phyloP scores from a whole-genome alignment of 2,329 filamentous ascomycete species.

The Ceratocystis diversiconidia region DNA sequence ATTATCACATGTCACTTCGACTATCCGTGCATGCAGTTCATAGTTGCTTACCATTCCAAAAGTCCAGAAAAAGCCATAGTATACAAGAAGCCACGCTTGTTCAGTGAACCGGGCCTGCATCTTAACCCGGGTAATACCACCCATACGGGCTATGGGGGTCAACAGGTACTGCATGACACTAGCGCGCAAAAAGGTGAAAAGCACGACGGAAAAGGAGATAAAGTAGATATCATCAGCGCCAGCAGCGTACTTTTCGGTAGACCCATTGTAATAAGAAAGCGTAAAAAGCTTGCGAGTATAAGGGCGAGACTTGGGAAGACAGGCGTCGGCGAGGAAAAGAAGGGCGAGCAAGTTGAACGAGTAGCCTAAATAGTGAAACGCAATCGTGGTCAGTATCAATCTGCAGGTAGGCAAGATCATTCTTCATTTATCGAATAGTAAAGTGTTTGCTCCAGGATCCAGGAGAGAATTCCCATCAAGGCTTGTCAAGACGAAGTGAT shows the following conservation, averaged over 20 bases:
- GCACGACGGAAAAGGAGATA: slow-evolving; percentile 62
- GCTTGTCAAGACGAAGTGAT: no score
- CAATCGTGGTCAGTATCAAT: slow-evolving; percentile 20
- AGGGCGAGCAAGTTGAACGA: slow-evolving; percentile 75
- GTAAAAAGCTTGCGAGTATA: slow-evolving; percentile 80
- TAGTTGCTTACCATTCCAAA: slow-evolving; percentile 57
- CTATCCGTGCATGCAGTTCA: neutral
- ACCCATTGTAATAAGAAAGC: slow-evolving; percentile 65
- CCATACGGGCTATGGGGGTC: slow-evolving; percentile 56
- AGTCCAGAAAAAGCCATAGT: slow-evolving; percentile 69
- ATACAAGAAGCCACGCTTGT: slow-evolving; percentile 81
- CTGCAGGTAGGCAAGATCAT: neutral
- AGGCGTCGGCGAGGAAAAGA: slow-evolving; percentile 65
- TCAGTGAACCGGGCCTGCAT: slow-evolving; percentile 74
- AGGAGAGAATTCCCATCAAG: no score
- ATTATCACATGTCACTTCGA: neutral
- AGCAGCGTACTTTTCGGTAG: slow-evolving; percentile 54
- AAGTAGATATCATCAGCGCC: slow-evolving; percentile 70
- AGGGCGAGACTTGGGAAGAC: slow-evolving; percentile 64
- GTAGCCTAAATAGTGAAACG: slow-evolving; percentile 39
- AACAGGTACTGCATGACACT: slow-evolving; percentile 77
- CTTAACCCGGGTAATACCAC: slow-evolving; percentile 64
- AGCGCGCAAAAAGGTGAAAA: slow-evolving; percentile 77
- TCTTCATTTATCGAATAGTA: neutral
- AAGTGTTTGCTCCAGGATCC: neutral